Conservation (phyloP, 108 stramenopile species). For the Cyclotella atomus region DNA sequence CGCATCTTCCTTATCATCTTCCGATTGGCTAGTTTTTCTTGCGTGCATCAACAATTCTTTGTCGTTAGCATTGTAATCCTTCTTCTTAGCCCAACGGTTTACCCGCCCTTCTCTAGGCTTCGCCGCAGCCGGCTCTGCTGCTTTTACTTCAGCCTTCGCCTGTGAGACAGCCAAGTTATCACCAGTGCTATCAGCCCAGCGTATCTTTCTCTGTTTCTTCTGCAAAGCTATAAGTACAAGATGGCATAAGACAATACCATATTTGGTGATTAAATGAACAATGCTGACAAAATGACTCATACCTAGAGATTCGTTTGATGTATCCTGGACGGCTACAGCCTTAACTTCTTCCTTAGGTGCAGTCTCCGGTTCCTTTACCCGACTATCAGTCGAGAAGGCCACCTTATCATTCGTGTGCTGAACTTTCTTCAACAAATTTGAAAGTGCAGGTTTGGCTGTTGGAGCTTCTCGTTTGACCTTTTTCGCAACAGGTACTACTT, state of each 20-base stretch:
- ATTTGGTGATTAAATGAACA: too few species aligned
- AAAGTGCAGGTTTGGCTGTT: conserved; percentile 53
- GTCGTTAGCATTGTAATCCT: conserved; percentile 72
- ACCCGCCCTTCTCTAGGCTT: conserved; percentile 24
- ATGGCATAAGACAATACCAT: too few species aligned
- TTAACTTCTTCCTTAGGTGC: too few species aligned
- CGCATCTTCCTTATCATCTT: conserved; percentile 62
- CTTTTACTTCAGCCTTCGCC: conserved; percentile 29
- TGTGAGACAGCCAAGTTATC: conserved; percentile 54
- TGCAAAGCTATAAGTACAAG: neutral
- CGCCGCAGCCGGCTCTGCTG: conserved; percentile 1
- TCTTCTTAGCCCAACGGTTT: conserved; percentile 63
- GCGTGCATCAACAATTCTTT: conserved; percentile 79
- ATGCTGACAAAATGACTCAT: too few species aligned
- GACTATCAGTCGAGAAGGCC: conserved; percentile 19
- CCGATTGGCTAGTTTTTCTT: conserved; percentile 61
- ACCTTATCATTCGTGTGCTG: conserved; percentile 21
- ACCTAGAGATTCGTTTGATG: too few species aligned
- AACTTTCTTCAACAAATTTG: conserved; percentile 72
- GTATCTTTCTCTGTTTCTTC: conserved; percentile 63
- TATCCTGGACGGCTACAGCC: too few species aligned
- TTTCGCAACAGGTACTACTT: conserved; percentile 35
- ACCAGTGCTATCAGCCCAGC: conserved; percentile 83
- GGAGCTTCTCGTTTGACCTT: conserved; percentile 45
- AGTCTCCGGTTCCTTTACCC: conserved; percentile 19